phyloP scores from a whole-genome alignment of 768 basidiomycete species.

The Serpula lacrymans region DNA sequence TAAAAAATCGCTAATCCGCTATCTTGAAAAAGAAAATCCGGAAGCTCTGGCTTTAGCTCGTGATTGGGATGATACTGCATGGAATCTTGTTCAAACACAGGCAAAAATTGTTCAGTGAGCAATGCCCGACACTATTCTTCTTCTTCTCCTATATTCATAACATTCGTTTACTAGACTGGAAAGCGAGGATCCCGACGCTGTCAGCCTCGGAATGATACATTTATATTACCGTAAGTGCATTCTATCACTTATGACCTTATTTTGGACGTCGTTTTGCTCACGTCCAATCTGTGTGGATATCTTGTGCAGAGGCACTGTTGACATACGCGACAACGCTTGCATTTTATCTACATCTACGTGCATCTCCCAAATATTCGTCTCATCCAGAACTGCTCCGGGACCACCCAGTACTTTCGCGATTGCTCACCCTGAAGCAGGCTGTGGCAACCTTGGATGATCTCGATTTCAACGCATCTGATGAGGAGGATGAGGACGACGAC shows the following conservation, averaged over 20 bases:
- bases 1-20: conserved; percentile 55
- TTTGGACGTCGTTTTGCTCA: background rate
- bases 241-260: conserved; percentile 5
- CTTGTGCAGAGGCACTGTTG: conserved; percentile 70
- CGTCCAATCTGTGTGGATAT: conserved; percentile 1
- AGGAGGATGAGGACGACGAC: conserved; percentile 43
- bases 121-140: background rate
- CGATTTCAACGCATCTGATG: conserved; percentile 58
- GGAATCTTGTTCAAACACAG: conserved; percentile 48
- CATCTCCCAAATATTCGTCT: conserved; percentile 59
- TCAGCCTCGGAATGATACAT: conserved; percentile 69
- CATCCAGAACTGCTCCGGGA: conserved; percentile 59
- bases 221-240: conserved; percentile 79
- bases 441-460: conserved; percentile 80
- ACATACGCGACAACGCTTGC: conserved; percentile 90
- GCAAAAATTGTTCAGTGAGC: conserved; percentile 55
- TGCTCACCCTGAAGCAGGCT: conserved; percentile 80
- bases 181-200: conserved; percentile 44
- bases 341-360: conserved; percentile 88
- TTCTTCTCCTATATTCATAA: background rate
- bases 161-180: conserved; percentile 40
- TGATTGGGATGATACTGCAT: conserved; percentile 76
- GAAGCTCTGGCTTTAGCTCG: conserved; percentile 77
- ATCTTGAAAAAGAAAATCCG: conserved; percentile 72
- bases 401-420: conserved; percentile 71